Conservation (phyloP, 2,329 filamentous ascomycete species). For the Canariomyces notabilis region DNA sequence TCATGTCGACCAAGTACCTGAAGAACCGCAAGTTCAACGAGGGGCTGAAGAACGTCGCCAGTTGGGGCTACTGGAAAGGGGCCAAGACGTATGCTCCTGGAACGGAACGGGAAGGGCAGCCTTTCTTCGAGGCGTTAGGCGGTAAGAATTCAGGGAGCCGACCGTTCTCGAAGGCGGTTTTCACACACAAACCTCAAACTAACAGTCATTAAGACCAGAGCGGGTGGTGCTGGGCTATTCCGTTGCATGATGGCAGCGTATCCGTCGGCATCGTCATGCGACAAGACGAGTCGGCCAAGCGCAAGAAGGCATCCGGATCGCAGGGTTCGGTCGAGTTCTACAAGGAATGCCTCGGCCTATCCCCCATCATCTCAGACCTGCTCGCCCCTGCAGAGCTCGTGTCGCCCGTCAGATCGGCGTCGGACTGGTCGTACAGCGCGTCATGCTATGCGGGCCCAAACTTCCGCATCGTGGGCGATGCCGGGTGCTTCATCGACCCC, state of each 20-base stretch:
- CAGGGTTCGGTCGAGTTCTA: constrained; percentile 31
- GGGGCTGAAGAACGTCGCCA: constrained; percentile 45
- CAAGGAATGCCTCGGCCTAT: constrained; percentile 30
- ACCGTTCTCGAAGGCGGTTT: no score
- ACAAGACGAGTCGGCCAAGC: constrained; percentile 32
- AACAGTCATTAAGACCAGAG: constrained; percentile 42
- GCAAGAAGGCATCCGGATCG: constrained; percentile 30
- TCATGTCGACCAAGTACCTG: constrained; percentile 44
- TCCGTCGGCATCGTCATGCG: constrained; percentile 41
- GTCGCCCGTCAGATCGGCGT: constrained; percentile 36
- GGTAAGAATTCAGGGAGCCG: no score
- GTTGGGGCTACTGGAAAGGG: constrained; percentile 44
- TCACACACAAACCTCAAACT: no score
- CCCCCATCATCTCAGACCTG: constrained; percentile 29
- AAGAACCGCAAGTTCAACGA: constrained; percentile 44
- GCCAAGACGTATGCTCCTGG: constrained; percentile 31
- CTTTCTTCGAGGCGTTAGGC: constrained; percentile 41
- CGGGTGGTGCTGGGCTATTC: constrained; percentile 48
- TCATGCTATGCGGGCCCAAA: constrained; percentile 36
- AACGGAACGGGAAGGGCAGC: constrained; percentile 32
- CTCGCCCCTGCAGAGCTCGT: constrained; percentile 32
- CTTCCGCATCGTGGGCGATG: constrained; percentile 40
- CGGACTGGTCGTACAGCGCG: constrained; percentile 45
- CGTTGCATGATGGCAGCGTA: constrained; percentile 41
- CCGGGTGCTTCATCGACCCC: constrained; percentile 45